These are phyloP conservation scores for Tetrahymena elliotti DNA, from an alignment of 73 alveolate genomes.

Conservation along the genomic window DNA sequence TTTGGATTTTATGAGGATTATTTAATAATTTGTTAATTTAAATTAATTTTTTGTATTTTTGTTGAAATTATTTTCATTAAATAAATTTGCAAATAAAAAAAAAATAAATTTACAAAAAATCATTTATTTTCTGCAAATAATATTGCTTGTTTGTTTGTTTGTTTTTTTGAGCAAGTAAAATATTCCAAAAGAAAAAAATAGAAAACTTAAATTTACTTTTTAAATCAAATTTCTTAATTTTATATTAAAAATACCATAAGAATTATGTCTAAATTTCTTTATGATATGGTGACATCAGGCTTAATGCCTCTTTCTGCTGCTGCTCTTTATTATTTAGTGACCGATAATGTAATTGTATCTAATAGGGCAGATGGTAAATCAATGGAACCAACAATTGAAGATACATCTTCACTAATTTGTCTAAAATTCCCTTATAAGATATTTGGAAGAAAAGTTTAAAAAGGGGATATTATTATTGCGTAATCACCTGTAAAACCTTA, in stretches of 20 bases:
- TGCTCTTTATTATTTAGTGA: not conserved
- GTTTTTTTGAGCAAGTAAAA: not conserved
- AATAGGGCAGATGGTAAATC: conserved; percentile 26
- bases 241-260: no score
- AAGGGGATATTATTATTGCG: conserved; percentile 35
- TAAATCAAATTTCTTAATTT: no score
- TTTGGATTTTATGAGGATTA: not conserved
- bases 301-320: conserved; percentile 18
- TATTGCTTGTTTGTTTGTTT: no score
- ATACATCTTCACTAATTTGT: conserved; percentile 1
- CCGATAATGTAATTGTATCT: not conserved
- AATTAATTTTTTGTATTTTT: no score
- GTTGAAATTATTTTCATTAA: not conserved
- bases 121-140: no score
- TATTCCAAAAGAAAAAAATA: not conserved
- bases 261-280: not conserved
- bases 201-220: not conserved
- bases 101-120: no score
- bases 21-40: no score
- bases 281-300: not conserved
- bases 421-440: not conserved
- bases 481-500: conserved; percentile 32
- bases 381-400: conserved; percentile 20
- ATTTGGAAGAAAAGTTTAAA: not conserved
- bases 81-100: no score